These are phyloP conservation scores for Calcarisporium arbuscula DNA, from an alignment of 2,329 filamentous ascomycete genomes.

Conservation along the genomic window DNA sequence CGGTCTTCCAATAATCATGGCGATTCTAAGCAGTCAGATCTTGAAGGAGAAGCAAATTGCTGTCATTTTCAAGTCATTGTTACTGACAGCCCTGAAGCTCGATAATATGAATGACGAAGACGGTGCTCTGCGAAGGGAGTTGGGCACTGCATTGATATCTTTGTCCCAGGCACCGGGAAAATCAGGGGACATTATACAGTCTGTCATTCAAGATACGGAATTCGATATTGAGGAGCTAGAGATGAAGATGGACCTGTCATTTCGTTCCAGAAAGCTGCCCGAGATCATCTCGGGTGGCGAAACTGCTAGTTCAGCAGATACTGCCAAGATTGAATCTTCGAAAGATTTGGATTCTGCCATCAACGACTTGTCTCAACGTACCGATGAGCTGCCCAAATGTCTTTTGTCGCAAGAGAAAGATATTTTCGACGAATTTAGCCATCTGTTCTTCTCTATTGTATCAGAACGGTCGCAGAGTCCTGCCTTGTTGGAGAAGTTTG, in stretches of 20 bases:
- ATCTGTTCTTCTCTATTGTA: slow-evolving; percentile 50
- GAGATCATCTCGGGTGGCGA: slow-evolving; percentile 42
- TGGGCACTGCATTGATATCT: slow-evolving; percentile 61
- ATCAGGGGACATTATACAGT: slow-evolving; percentile 57
- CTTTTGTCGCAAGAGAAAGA: slow-evolving; percentile 43
- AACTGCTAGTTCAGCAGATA: slow-evolving; percentile 20
- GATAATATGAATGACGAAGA: slow-evolving; percentile 48
- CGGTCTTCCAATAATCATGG: slow-evolving; percentile 53
- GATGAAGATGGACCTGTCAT: slow-evolving; percentile 64
- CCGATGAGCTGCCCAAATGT: slow-evolving; percentile 41
- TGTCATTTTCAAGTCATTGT: slow-evolving; percentile 59
- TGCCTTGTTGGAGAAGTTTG: slow-evolving; percentile 42
- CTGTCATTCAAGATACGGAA: slow-evolving; percentile 59
- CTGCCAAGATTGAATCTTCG: slow-evolving; percentile 20
- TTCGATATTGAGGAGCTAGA: slow-evolving; percentile 71
- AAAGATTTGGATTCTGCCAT: slow-evolving; percentile 34
- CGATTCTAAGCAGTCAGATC: slow-evolving; percentile 52
- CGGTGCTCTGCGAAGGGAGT: slow-evolving; percentile 52
- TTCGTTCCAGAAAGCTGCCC: slow-evolving; percentile 51
- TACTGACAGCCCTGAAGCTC: slow-evolving; percentile 54
- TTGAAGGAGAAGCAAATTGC: slow-evolving; percentile 57
- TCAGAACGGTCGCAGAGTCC: slow-evolving; percentile 34
- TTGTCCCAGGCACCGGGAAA: slow-evolving; percentile 55
- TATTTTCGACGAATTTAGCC: slow-evolving; percentile 52
- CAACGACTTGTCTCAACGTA: slow-evolving; percentile 29